These are phyloP conservation scores for Diaporthe vexans DNA, from an alignment of 2,329 filamentous ascomycete species.

Conservation along the genomic window DNA sequence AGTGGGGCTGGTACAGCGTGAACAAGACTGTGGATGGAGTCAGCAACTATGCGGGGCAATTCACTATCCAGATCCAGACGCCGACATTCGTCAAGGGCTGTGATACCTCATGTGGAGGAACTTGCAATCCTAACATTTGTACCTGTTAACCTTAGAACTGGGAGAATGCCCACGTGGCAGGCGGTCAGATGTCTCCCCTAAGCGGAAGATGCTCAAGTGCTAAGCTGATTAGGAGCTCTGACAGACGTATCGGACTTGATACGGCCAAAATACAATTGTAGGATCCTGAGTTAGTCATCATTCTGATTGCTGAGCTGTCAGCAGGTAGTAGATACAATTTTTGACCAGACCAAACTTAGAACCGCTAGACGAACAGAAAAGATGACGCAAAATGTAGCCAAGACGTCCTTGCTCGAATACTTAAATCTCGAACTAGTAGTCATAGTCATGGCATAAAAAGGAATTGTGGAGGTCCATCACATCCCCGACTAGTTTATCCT, in stretches of 20 bases:
- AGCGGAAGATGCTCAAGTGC: too few species aligned
- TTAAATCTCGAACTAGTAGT: neutral
- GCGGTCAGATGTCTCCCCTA: neutral
- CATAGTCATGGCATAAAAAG: conserved; percentile 2
- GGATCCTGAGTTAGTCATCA: neutral
- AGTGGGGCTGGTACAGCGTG: neutral
- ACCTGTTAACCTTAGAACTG: neutral
- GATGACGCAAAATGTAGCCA: too few species aligned
- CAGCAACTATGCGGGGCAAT: neutral
- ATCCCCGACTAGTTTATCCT: neutral
- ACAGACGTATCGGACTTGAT: neutral
- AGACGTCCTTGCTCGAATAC: too few species aligned
- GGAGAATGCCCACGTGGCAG: neutral
- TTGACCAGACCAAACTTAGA: too few species aligned
- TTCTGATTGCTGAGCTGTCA: too few species aligned
- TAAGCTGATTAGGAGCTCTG: too few species aligned
- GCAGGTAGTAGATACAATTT: too few species aligned
- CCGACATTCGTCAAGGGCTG: conserved; percentile 15
- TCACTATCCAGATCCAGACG: conserved; percentile 8
- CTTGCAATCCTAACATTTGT: conserved; percentile 2
- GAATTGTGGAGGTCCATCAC: conserved; percentile 20
- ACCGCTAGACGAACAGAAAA: too few species aligned
- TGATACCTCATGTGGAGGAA: neutral
- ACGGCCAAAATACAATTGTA: neutral
- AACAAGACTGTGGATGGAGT: conserved; percentile 1